phyloP scores from a whole-genome alignment of 1,139 yeast genomes.

The Taphrina deformans region DNA sequence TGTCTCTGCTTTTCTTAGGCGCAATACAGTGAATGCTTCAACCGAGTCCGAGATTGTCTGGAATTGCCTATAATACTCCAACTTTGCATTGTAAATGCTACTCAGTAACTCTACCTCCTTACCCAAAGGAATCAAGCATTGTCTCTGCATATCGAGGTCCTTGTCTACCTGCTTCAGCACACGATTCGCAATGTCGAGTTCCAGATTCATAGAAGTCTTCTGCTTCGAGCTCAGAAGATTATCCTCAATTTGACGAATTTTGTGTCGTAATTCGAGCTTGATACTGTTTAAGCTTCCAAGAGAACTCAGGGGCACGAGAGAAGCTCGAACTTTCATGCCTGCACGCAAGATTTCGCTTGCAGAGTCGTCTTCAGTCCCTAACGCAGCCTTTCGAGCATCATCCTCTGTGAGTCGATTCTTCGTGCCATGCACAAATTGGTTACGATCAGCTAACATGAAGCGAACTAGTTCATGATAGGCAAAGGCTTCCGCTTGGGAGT shows the following conservation, averaged over 20 bases:
- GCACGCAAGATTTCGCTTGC: slow-evolving; percentile 1
- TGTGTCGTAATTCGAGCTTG: slow-evolving; percentile 1
- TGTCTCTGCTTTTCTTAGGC: not conserved
- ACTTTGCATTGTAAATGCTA: slow-evolving; percentile 69
- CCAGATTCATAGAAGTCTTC: not conserved
- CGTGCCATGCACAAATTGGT: slow-evolving; percentile 49
- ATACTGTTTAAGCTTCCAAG: not conserved
- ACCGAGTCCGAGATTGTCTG: slow-evolving; percentile 86
- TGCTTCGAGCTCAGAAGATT: not conserved
- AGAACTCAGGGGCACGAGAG: not conserved
- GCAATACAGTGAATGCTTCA: slow-evolving; percentile 38
- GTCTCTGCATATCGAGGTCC: slow-evolving; percentile 34
- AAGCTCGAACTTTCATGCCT: slow-evolving; percentile 1
- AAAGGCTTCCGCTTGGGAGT: slow-evolving; percentile 70
- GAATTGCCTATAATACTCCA: slow-evolving; percentile 77
- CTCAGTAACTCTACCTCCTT: slow-evolving; percentile 57
- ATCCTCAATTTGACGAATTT: not conserved
- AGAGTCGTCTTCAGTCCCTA: not conserved
- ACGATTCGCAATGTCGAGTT: slow-evolving; percentile 7
- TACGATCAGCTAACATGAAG: slow-evolving; percentile 59
- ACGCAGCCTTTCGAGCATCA: slow-evolving; percentile 33
- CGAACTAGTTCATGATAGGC: slow-evolving; percentile 64
- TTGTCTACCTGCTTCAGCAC: not conserved
- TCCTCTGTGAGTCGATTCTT: slow-evolving; percentile 38
- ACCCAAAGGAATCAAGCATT: slow-evolving; percentile 43